These are phyloP conservation scores for Macaranga tanarius DNA, from an alignment of 441 rosid species.

Conservation along the genomic window DNA sequence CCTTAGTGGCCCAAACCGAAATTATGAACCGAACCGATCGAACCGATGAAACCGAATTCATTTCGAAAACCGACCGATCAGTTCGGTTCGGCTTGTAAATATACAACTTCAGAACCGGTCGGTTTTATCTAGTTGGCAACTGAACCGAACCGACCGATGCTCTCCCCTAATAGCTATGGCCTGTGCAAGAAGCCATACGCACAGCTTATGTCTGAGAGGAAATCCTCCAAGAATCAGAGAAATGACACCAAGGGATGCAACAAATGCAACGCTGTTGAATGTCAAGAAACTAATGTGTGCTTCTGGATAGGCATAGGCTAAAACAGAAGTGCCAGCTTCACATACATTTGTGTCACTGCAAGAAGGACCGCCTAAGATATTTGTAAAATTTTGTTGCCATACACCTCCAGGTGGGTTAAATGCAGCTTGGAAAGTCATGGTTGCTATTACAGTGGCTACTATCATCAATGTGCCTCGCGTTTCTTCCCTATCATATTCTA, in stretches of 20 bases:
- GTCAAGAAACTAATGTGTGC: not conserved
- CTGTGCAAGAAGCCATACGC: not conserved
- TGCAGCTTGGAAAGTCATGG: conserved; percentile 38
- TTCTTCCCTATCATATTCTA: conserved; percentile 23
- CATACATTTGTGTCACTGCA: not conserved
- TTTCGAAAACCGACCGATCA: no score
- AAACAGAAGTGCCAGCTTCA: conserved; percentile 35
- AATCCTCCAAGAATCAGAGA: conserved; percentile 11
- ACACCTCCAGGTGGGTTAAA: conserved; percentile 40
- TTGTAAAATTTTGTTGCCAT: conserved; percentile 25
- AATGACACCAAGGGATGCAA: not conserved
- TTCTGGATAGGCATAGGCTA: not conserved
- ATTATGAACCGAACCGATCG: no score
- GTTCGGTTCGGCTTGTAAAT: no score
- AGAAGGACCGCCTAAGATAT: not conserved
- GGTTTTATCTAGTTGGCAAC: no score
- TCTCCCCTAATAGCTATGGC: not conserved
- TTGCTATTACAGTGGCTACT: conserved; percentile 41
- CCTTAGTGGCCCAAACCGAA: no score
- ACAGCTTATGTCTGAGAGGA: not conserved
- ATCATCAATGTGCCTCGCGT: conserved; percentile 37
- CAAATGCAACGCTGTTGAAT: not conserved
- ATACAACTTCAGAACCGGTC: no score
- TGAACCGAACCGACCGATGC: no score
- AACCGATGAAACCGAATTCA: no score